A percentile compares a stretch with the other conserved stretches of the same genome.
Evolutionary conservation across 2,329 filamentous ascomycete genomes (phyloP).

Genomic region (Penicillium sp.): DNA sequence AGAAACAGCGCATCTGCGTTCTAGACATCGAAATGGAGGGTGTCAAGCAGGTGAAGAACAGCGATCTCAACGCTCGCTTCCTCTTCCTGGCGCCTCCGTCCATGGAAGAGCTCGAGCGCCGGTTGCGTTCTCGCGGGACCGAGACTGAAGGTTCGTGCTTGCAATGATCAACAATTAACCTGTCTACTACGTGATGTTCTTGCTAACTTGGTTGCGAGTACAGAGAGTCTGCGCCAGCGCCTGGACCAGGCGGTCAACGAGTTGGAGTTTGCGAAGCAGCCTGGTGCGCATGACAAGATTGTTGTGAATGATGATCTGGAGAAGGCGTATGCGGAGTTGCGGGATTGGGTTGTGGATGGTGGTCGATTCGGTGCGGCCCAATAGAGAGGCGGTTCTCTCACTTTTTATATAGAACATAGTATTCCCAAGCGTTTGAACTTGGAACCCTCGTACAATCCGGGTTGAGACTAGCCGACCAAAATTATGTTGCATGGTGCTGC

Average conservation of each 20-base stretch:
- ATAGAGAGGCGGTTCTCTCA: conserved; percentile 9
- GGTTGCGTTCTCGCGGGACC: conserved; percentile 74
- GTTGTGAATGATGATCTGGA: conserved; percentile 68
- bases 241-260: conserved; percentile 72
- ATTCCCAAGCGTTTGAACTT: background rate
- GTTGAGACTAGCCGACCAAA: background rate
- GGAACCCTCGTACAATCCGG: background rate
- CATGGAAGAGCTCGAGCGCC: conserved; percentile 70
- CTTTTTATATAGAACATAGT: background rate
- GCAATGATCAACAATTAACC: no score
- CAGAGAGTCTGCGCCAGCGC: conserved; percentile 64
- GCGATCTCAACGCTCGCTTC: conserved; percentile 73
- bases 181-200: background rate
- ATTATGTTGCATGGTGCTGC: background rate
- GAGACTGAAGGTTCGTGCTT: conserved; percentile 62
- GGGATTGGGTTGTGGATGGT: conserved; percentile 52
- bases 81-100: conserved; percentile 83
- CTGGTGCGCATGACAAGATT: conserved; percentile 66
- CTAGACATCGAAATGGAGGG: conserved; percentile 98
- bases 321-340: conserved; percentile 57
- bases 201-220: background rate
- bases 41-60: conserved; percentile 87
- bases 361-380: conserved; percentile 36
- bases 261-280: conserved; percentile 69
- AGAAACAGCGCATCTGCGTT: conserved; percentile 73